phyloP scores from a whole-genome alignment of 768 basidiomycete species.

The Daedaleopsis sinensis region DNA sequence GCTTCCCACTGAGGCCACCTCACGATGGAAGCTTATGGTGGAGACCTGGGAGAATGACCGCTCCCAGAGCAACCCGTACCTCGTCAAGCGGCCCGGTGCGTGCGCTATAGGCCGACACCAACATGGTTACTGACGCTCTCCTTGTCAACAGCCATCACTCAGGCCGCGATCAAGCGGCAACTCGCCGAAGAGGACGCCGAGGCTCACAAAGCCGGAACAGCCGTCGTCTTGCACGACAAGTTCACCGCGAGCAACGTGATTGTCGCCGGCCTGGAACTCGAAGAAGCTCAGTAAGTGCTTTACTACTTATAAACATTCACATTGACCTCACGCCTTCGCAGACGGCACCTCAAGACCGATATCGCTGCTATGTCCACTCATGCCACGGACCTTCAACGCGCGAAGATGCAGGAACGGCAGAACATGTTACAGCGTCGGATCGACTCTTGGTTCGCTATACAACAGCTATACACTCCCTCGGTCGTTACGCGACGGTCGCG shows the following conservation, averaged over 20 bases:
- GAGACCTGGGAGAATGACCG: slow-evolving; percentile 29
- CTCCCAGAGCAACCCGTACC: slow-evolving; percentile 24
- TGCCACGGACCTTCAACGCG: background rate
- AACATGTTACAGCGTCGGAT: background rate
- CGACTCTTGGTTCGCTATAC: background rate
- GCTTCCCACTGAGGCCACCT: background rate
- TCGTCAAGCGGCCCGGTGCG: background rate
- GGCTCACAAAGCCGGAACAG: slow-evolving; percentile 6
- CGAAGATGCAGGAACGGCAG: background rate
- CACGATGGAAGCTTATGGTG: slow-evolving; percentile 26
- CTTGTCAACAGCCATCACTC: slow-evolving; percentile 4
- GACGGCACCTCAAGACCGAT: background rate
- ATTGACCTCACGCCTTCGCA: background rate
- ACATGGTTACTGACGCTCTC: background rate
- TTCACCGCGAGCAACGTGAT: slow-evolving; percentile 31
- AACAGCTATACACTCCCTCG: background rate
- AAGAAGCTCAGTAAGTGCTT: slow-evolving; percentile 37
- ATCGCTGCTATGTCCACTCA: background rate
- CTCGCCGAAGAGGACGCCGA: slow-evolving; percentile 30
- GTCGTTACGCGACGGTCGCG: background rate
- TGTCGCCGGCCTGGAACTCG: slow-evolving; percentile 34
- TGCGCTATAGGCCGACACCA: background rate
- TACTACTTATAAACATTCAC: background rate
- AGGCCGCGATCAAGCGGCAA: slow-evolving; percentile 21
- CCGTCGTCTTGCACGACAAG: background rate